Base-by-base conservation (phyloP, 1,284 basidiomycete species). In the Trichosporon sp. region DNA sequence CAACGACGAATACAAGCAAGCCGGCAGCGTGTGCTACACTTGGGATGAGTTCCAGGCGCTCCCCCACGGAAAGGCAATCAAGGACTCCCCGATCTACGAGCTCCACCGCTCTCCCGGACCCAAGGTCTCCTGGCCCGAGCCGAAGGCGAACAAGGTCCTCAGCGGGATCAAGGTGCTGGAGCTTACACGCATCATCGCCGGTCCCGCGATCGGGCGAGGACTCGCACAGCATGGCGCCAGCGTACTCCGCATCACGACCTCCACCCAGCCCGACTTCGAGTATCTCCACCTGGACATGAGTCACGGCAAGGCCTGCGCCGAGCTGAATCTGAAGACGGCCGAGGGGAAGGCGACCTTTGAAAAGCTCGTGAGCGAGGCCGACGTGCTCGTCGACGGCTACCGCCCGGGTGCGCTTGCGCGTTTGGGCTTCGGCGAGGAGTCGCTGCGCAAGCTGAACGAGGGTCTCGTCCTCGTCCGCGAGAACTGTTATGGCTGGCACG, bases 401-500 rank as follows among this genome's bases (percentile, higher is more conserved):
- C 68, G 71, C n/a, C 71, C 71, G 1, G 67, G 71, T 4, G 61
- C 66, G 1, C 14, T 72, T 26, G 71, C 8, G n/a, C 43, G 66
- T 1, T 66, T 70, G 1, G 69, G 72, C 12, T 70, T 73, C 26
- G 51, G 63, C 0, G 65, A 38, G 21, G 71, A 63, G 2, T 67
- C 63, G 10, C 65, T 73, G 48, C 69, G 72, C 19, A 31, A 5
- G n/a, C n/a, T 68, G 37, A 71, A 70, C 68, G 67, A 69, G 0
- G 37, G 19, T 2, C 26, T 68, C 38, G 40, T 71, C 12, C 38
- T 64, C 59, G 72, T 70, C 11, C 69, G 69, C 59, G 69, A 73
- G 61, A 73, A 68, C 72, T 73, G 72, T 65, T 73, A 70, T 65
- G 72, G 72, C 19, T 73, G 61, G 48, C 69, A 70, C 40, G 72